Conservation (phyloP, 257 asterid genomes). For the Pogostemon cablin region DNA sequence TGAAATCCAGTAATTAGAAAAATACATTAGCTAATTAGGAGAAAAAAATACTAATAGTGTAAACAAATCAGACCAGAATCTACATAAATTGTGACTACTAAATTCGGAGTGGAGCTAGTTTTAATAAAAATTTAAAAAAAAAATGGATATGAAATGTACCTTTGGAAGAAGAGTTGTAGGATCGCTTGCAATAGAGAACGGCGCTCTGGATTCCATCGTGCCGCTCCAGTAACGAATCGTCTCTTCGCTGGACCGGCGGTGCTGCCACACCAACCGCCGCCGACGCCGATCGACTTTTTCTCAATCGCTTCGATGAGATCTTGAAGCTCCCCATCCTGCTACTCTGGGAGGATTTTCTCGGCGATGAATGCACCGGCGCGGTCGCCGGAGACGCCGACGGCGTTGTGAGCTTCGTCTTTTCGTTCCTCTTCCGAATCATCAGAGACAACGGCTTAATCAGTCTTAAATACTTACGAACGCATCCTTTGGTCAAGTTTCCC, state of each 20-base stretch:
- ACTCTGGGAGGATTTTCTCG: constrained; percentile 47
- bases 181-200: constrained; percentile 80
- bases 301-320: constrained; percentile 51
- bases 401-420: constrained; percentile 37
- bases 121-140: neutral
- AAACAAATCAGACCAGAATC: neutral
- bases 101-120: neutral
- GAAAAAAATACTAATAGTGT: neutral
- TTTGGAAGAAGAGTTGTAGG: constrained; percentile 57
- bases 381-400: constrained; percentile 53
- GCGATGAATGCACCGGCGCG: constrained; percentile 36
- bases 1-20: constrained; percentile 7
- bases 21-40: neutral
- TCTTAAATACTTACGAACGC: constrained; percentile 57
- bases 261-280: constrained; percentile 40
- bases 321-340: constrained; percentile 53
- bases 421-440: constrained; percentile 51
- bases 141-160: constrained; percentile 37
- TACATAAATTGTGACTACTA: too few species aligned
- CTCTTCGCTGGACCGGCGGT: constrained; percentile 49
- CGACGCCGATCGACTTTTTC: constrained; percentile 71
- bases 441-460: constrained; percentile 60
- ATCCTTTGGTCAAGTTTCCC: constrained; percentile 36
- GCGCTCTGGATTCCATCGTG: constrained; percentile 77
- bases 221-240: constrained; percentile 66